phyloP scores from a whole-genome alignment of 306 rosid species.

The Sicyos edulis region DNA sequence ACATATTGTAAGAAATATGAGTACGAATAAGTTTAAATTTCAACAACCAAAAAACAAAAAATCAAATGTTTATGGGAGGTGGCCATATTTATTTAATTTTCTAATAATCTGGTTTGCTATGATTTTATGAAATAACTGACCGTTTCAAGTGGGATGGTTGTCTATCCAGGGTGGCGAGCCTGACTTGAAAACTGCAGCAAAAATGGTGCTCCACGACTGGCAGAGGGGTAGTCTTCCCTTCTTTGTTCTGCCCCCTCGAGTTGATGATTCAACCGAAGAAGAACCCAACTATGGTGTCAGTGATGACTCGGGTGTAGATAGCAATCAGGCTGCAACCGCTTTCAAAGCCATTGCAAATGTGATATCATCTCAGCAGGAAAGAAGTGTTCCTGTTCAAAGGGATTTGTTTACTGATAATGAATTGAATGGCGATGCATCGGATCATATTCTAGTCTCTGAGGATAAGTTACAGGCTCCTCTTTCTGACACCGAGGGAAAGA shows the following conservation, averaged over 20 bases:
- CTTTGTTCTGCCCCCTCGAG: constrained; percentile 68
- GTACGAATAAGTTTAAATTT: too few relatives aligned
- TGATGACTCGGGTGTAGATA: constrained; percentile 35
- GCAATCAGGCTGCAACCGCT: constrained; percentile 57
- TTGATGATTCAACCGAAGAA: constrained; percentile 32
- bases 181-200: constrained; percentile 81
- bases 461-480: constrained; percentile 15
- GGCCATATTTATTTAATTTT: too few relatives aligned
- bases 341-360: constrained; percentile 71
- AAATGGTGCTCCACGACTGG: constrained; percentile 96
- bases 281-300: constrained; percentile 43
- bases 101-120: too few relatives aligned
- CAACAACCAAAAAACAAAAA: too few relatives aligned
- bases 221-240: constrained; percentile 94
- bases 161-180: constrained; percentile 79
- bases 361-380: constrained; percentile 70
- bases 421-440: constrained; percentile 40
- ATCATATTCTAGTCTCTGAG: constrained; percentile 24
- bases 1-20: too few relatives aligned
- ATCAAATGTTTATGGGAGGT: too few relatives aligned
- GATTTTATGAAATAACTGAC: too few relatives aligned
- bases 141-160: not conserved
- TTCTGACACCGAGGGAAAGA: constrained; percentile 18
- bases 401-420: constrained; percentile 66
- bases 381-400: constrained; percentile 65